phyloP scores from a whole-genome alignment of 2,329 filamentous ascomycete genomes.

The Claviceps sp. region DNA sequence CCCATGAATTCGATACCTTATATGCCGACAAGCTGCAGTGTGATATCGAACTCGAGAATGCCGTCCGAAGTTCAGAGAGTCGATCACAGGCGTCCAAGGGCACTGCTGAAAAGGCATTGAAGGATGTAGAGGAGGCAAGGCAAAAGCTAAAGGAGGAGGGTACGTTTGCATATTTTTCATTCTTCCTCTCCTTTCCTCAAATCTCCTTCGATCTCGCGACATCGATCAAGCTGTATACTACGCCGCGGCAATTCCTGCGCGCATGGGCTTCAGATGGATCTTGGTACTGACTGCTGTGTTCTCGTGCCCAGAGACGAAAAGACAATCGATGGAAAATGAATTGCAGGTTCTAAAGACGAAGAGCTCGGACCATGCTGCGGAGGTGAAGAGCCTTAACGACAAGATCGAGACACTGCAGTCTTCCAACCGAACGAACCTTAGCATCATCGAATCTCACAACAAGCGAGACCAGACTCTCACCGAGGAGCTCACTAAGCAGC shows the following conservation, averaged over 20 bases:
- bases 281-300: not conserved
- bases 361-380: conserved; percentile 58
- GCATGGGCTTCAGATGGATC: not conserved
- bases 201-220: not conserved
- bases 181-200: conserved; percentile 2
- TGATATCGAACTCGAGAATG: conserved; percentile 88
- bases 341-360: conserved; percentile 66
- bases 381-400: conserved; percentile 62
- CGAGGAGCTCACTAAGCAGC: conserved; percentile 75
- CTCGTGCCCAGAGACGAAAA: conserved; percentile 50
- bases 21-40: conserved; percentile 78
- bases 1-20: conserved; percentile 67
- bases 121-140: conserved; percentile 69
- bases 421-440: conserved; percentile 81
- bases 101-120: conserved; percentile 68
- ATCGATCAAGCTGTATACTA: not conserved
- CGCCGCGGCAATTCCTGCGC: not conserved
- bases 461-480: conserved; percentile 74
- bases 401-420: conserved; percentile 80
- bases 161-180: conserved; percentile 25
- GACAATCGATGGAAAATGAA: conserved; percentile 67
- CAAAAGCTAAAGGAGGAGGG: conserved; percentile 74
- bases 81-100: conserved; percentile 71
- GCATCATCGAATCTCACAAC: conserved; percentile 81
- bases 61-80: conserved; percentile 68